Conservation (phyloP, 441 rosid species). For the Syzygium malaccense region DNA sequence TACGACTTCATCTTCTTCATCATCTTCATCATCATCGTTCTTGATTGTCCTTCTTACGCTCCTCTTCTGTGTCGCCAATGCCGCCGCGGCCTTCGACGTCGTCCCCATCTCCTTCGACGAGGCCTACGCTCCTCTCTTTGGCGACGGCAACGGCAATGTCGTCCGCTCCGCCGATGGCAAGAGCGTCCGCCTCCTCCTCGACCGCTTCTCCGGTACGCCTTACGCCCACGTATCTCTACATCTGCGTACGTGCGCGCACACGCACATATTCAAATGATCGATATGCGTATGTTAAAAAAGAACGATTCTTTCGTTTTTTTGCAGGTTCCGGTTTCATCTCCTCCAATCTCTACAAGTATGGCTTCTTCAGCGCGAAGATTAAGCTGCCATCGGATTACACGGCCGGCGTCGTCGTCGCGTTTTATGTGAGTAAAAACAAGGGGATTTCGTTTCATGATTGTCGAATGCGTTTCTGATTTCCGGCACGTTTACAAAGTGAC, state of each 20-base stretch:
- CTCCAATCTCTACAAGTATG: constrained; percentile 86
- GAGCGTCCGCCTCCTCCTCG: background rate
- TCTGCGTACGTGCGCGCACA: background rate
- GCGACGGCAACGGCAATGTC: background rate
- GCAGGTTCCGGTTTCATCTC: constrained; percentile 98
- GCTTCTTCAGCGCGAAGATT: constrained; percentile 87
- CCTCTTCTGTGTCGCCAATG: background rate
- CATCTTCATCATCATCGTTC: background rate
- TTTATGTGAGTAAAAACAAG: constrained; percentile 55
- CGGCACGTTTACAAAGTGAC: background rate
- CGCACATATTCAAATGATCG: background rate
- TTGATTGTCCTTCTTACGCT: background rate
- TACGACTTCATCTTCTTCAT: background rate
- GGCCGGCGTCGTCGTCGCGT: constrained; percentile 98
- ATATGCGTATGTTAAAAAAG: background rate
- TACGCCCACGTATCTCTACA: background rate
- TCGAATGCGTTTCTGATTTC: background rate
- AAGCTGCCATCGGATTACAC: constrained; percentile 97
- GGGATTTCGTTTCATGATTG: background rate
- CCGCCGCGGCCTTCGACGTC: background rate
- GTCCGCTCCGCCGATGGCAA: background rate
- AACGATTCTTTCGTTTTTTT: background rate
- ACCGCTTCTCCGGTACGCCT: background rate
- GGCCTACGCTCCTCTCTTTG: background rate
- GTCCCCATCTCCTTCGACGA: background rate